These are phyloP conservation scores for Neofusicoccum parvum DNA, from an alignment of 2,329 filamentous ascomycete genomes.

Conservation along the genomic window DNA sequence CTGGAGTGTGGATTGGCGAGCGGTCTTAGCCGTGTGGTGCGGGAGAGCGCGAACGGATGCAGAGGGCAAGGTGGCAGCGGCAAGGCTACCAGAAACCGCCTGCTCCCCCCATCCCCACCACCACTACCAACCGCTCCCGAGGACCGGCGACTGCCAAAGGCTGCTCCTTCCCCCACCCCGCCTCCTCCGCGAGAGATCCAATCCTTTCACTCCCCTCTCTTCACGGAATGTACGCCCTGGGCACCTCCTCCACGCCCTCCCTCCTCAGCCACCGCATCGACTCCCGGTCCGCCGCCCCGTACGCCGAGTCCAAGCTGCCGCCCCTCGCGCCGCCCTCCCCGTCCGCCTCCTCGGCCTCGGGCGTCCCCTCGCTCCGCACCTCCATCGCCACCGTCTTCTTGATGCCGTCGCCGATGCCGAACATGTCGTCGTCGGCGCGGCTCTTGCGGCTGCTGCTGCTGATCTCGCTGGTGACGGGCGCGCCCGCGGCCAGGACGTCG, in stretches of 20 bases:
- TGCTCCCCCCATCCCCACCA: too few species aligned
- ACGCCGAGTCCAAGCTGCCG: not conserved
- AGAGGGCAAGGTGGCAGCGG: too few species aligned
- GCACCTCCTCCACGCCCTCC: not conserved
- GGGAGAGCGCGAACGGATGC: too few species aligned
- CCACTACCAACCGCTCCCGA: too few species aligned
- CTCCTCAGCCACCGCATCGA: not conserved
- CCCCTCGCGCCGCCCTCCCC: not conserved
- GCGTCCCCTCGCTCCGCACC: not conserved
- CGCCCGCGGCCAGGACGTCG: not conserved
- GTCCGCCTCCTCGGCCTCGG: not conserved
- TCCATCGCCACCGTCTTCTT: not conserved
- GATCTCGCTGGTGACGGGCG: not conserved
- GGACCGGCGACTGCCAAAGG: too few species aligned
- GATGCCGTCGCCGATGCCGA: not conserved
- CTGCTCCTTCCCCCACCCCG: too few species aligned
- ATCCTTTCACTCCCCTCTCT: too few species aligned
- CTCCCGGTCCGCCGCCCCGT: not conserved
- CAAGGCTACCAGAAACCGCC: too few species aligned
- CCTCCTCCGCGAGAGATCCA: too few species aligned
- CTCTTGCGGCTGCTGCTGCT: too few species aligned
- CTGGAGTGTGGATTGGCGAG: too few species aligned
- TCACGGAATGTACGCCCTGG: not conserved
- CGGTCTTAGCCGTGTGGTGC: too few species aligned
- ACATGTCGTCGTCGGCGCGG: not conserved